phyloP scores from a whole-genome alignment of 2,329 filamentous ascomycete genomes.

The Pseudogymnoascus sp. region DNA sequence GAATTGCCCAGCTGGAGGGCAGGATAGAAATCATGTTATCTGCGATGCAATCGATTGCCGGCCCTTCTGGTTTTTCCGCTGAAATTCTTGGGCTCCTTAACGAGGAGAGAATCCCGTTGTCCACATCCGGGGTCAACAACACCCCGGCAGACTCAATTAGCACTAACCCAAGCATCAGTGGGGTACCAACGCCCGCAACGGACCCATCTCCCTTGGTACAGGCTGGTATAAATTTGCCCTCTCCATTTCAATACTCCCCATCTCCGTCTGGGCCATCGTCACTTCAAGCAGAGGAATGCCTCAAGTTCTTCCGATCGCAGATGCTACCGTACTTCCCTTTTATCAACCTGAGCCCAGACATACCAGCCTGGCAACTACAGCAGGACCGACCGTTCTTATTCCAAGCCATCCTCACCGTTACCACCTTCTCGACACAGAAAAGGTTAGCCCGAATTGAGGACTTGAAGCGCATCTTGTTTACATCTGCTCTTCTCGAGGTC shows the following conservation, averaged over 20 bases:
- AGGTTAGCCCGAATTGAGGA: slow-evolving; percentile 34
- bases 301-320: slow-evolving; percentile 36
- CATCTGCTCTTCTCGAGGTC: slow-evolving; percentile 39
- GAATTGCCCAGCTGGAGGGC: slow-evolving; percentile 38
- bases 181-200: background rate
- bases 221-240: slow-evolving; percentile 1
- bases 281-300: slow-evolving; percentile 33
- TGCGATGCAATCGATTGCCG: slow-evolving; percentile 29
- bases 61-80: background rate
- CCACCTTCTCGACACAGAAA: slow-evolving; percentile 34
- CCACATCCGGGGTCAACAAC: background rate
- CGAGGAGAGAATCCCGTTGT: background rate
- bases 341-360: slow-evolving; percentile 33
- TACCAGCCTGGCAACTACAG: slow-evolving; percentile 33
- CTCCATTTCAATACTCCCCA: background rate
- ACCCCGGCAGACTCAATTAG: background rate
- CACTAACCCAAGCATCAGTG: background rate
- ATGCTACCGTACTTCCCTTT: slow-evolving; percentile 39
- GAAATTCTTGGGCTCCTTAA: background rate
- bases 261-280: slow-evolving; percentile 23
- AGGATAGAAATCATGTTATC: slow-evolving; percentile 42
- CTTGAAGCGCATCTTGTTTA: slow-evolving; percentile 37
- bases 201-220: background rate
- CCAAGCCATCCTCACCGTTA: slow-evolving; percentile 40
- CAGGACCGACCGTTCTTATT: slow-evolving; percentile 40